Evolutionary conservation across 169 alveolate genomes (phyloP).

Genomic region (Perkinsus chesapeaki): DNA sequence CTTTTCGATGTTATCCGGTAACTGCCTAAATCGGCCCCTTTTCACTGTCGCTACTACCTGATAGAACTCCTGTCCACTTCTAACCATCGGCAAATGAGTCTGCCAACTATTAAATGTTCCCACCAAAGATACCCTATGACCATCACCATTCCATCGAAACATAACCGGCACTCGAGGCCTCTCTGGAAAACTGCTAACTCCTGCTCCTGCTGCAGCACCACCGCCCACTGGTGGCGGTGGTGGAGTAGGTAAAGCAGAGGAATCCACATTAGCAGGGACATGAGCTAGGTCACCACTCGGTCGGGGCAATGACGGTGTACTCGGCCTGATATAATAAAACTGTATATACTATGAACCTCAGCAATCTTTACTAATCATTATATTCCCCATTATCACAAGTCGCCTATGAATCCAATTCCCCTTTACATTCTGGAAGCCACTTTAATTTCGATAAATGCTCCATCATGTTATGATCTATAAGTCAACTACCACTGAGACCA

Average conservation of each 20-base stretch:
- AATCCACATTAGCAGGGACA: not conserved
- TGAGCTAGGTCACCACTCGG: not conserved
- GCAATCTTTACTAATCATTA: no score
- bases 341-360: no score
- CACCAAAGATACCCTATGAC: not conserved
- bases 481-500: no score
- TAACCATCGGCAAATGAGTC: not conserved
- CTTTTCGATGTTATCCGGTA: no score
- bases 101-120: not conserved
- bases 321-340: not conserved
- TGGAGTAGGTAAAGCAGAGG: not conserved
- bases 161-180: not conserved
- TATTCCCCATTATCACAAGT: no score
- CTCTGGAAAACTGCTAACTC: no score
- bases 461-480: no score
- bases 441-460: no score
- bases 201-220: not conserved
- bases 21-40: no score
- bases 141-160: not conserved
- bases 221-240: not conserved
- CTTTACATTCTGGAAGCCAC: no score
- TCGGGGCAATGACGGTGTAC: not conserved
- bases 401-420: no score
- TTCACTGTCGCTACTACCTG: no score
- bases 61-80: not conserved